These are phyloP conservation scores for Aspergillus arachidicola DNA, from an alignment of 2,329 filamentous ascomycete genomes.

Conservation along the genomic window DNA sequence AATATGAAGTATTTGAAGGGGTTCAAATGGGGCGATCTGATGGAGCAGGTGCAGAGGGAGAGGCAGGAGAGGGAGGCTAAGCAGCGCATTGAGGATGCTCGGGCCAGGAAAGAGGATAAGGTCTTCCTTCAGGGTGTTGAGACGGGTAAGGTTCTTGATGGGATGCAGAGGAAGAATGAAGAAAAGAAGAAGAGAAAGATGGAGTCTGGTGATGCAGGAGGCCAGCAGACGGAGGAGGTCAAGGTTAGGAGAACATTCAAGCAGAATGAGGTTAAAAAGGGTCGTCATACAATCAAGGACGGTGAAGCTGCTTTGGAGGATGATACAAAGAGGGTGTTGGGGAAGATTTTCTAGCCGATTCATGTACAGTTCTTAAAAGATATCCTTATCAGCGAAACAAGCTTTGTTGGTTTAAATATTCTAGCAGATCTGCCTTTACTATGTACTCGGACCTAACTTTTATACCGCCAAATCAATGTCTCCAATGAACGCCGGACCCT, in stretches of 20 bases:
- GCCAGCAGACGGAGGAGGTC: conserved; percentile 17
- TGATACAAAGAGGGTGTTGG: conserved; percentile 47
- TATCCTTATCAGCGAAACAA: conserved; percentile 10
- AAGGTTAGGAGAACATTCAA: conserved; percentile 42
- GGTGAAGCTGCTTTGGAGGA: conserved; percentile 33
- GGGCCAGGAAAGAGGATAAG: conserved; percentile 48
- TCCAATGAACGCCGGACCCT: neutral
- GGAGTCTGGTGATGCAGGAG: conserved; percentile 19
- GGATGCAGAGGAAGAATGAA: conserved; percentile 48
- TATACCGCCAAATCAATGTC: neutral
- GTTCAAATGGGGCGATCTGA: conserved; percentile 48
- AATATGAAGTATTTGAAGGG: conserved; percentile 50
- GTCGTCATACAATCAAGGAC: conserved; percentile 28
- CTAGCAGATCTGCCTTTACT: neutral
- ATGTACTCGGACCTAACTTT: neutral
- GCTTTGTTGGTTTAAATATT: neutral
- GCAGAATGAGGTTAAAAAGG: conserved; percentile 43
- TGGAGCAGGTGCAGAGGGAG: conserved; percentile 49
- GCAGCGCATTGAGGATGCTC: conserved; percentile 45
- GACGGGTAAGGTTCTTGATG: conserved; percentile 43
- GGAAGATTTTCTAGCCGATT: conserved; percentile 46
- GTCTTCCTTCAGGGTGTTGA: conserved; percentile 47
- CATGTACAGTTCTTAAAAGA: conserved; percentile 2
- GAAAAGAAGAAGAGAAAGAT: conserved; percentile 37
- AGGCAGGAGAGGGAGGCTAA: conserved; percentile 44